Conservation (phyloP, 257 asterid genomes). For the Primulina tabacum region DNA sequence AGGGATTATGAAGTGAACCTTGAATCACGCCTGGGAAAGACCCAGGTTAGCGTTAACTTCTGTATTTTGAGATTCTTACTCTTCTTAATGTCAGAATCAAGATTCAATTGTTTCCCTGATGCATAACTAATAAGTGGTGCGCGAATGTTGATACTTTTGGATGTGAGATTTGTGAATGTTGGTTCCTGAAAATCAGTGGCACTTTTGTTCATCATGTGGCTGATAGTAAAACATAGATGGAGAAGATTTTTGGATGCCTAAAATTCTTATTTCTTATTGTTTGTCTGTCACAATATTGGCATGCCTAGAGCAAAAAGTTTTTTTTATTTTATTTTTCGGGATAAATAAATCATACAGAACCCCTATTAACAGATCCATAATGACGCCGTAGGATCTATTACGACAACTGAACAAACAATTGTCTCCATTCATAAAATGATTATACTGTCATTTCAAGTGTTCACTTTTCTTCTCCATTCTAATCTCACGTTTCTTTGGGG, state of each 20-base stretch:
- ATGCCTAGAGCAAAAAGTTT: slow-evolving; percentile 2
- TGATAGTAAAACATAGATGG: neutral
- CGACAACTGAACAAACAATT: neutral
- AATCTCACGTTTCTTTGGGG: neutral
- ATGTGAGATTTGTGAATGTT: neutral
- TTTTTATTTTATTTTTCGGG: neutral
- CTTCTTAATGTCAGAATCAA: slow-evolving; percentile 8
- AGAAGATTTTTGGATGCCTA: too few species aligned
- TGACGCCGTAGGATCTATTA: neutral
- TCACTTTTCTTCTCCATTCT: neutral
- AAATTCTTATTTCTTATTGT: neutral
- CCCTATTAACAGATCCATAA: neutral
- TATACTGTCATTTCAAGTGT: neutral
- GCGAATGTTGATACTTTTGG: neutral
- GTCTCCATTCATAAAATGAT: slow-evolving; percentile 1
- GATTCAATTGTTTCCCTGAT: neutral
- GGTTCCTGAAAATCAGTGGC: neutral
- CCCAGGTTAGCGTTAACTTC: slow-evolving; percentile 58
- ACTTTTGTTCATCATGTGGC: neutral
- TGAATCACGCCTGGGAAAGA: slow-evolving; percentile 95
- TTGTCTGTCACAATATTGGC: neutral
- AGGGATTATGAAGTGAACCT: slow-evolving; percentile 98
- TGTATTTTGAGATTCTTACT: neutral
- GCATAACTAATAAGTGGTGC: neutral
- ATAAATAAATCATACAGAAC: too few species aligned